Base-by-base conservation (phyloP, 2,329 filamentous ascomycete species). In the Orbilia blumenaviensis region DNA sequence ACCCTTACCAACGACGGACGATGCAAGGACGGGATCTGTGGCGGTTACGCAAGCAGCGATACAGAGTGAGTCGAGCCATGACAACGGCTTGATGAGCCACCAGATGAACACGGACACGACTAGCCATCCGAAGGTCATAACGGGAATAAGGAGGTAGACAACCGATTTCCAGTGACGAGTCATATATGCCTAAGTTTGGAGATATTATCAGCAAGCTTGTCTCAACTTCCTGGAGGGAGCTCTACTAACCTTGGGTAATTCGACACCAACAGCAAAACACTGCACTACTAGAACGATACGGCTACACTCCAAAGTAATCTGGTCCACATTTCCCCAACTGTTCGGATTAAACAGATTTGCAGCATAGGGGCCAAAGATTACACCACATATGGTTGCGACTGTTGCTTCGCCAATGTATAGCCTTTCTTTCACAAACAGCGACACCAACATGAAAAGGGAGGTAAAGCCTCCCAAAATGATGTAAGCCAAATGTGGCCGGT, bases 401-500 rank as follows among this genome's bases (percentile, higher is more conserved):
- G 95, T 98, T 60, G 95, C 95, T 87, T 99, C 95, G 82, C 95
- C 95, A 83, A 99, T 99, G 85, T 99, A 99, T 81, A 98, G 88
- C 83, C 92, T 92, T 86, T 99, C 95, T 86, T 99, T 99, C 85
- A 99, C 96, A 82, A 98, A 90, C 66, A 96, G 93, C 75, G 95
- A 99, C 84, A 93, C 97, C 75, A 99, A 87, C 95, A 99, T 99
- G 85, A 99, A 99, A 80, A 99, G 86, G 76, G 91, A 93, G 80
- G 95, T 99, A 85, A 99, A 99, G 83, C 94, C 95, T 81, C 95
- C 95, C 68, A 99, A 86, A 84, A 99, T 97, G 84, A 98, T 93
- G 84, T 99, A 99, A 79, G 96, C 95, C 92, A 98, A 84, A 86
- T 99, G 95, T 81, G 95, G 92, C 86, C 91, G 92, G 84, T 96